Evolutionary conservation across 2,329 filamentous ascomycete genomes (phyloP).

Genomic region (Cladophialophora chaetospira): DNA sequence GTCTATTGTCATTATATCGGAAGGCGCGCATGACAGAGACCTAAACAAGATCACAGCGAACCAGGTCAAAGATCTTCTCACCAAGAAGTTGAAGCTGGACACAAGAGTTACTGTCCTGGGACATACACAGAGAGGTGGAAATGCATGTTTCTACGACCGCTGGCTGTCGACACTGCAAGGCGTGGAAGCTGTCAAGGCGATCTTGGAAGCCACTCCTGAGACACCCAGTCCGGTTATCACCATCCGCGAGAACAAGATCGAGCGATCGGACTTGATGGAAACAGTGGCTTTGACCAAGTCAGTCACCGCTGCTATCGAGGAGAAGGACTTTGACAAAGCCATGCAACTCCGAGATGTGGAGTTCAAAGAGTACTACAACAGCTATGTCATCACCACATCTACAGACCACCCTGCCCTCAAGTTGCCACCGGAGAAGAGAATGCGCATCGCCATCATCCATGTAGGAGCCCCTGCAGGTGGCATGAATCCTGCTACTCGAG

Average conservation of each 20-base stretch:
- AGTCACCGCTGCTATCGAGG: constrained; percentile 77
- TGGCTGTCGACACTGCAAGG: constrained; percentile 92
- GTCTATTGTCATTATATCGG: constrained; percentile 96
- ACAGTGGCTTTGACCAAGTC: constrained; percentile 85
- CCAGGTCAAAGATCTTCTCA: constrained; percentile 86
- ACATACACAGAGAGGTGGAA: constrained; percentile 94
- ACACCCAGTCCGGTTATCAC: constrained; percentile 93
- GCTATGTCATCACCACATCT: constrained; percentile 87
- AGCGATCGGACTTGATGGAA: constrained; percentile 83
- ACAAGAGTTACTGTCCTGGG: constrained; percentile 93
- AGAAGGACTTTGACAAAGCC: constrained; percentile 81
- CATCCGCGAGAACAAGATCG: constrained; percentile 97
- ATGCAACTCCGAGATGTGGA: constrained; percentile 90
- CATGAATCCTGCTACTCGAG: constrained; percentile 95
- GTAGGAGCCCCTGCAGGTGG: constrained; percentile 95
- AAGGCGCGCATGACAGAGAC: constrained; percentile 84
- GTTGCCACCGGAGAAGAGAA: constrained; percentile 73
- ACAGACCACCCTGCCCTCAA: constrained; percentile 70
- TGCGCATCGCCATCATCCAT: constrained; percentile 95
- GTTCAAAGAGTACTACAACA: constrained; percentile 88
- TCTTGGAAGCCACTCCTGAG: constrained; percentile 84
- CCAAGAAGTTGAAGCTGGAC: constrained; percentile 77
- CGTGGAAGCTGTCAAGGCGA: constrained; percentile 89
- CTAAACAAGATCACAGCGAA: constrained; percentile 79
- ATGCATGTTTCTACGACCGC: constrained; percentile 89